A percentile compares a stretch with the other conserved stretches of the same genome.
phyloP scores from a whole-genome alignment of 495 filamentous ascomycete genomes.

The Trichocladium antarcticum region DNA sequence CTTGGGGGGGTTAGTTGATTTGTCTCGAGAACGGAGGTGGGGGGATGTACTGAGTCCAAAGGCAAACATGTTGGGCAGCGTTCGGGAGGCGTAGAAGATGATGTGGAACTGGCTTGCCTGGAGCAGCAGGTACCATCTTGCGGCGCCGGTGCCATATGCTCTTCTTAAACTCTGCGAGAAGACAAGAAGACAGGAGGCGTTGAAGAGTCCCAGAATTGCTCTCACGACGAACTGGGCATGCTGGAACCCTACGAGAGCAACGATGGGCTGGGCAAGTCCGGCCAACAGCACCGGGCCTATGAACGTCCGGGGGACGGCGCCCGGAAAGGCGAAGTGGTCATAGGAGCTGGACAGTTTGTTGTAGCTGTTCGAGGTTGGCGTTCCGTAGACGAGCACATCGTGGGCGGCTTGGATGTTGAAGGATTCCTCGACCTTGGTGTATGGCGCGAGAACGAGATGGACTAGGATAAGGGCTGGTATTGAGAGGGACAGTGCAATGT shows the following conservation, averaged over 20 bases:
- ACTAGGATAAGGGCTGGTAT: slow-evolving; percentile 58
- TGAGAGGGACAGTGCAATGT: slow-evolving; percentile 41
- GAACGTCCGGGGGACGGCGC: slow-evolving; percentile 84
- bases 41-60: slow-evolving; percentile 58
- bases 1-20: slow-evolving; percentile 25
- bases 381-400: slow-evolving; percentile 73
- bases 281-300: slow-evolving; percentile 67
- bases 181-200: slow-evolving; percentile 52
- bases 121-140: slow-evolving; percentile 72
- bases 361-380: slow-evolving; percentile 48
- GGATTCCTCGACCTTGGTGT: slow-evolving; percentile 98
- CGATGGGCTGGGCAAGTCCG: slow-evolving; percentile 52
- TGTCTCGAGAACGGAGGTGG: neutral
- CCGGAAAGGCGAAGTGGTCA: slow-evolving; percentile 88
- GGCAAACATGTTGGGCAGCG: slow-evolving; percentile 94
- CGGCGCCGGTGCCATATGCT: slow-evolving; percentile 58
- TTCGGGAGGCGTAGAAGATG: slow-evolving; percentile 85
- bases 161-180: slow-evolving; percentile 53
- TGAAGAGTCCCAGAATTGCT: slow-evolving; percentile 66
- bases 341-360: slow-evolving; percentile 47
- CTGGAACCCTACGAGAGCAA: slow-evolving; percentile 36
- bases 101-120: slow-evolving; percentile 87
- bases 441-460: slow-evolving; percentile 71
- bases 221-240: slow-evolving; percentile 50
- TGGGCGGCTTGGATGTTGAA: slow-evolving; percentile 96